These are phyloP conservation scores for Cornus kousa DNA, from an alignment of 148 eudicot species.

Conservation along the genomic window DNA sequence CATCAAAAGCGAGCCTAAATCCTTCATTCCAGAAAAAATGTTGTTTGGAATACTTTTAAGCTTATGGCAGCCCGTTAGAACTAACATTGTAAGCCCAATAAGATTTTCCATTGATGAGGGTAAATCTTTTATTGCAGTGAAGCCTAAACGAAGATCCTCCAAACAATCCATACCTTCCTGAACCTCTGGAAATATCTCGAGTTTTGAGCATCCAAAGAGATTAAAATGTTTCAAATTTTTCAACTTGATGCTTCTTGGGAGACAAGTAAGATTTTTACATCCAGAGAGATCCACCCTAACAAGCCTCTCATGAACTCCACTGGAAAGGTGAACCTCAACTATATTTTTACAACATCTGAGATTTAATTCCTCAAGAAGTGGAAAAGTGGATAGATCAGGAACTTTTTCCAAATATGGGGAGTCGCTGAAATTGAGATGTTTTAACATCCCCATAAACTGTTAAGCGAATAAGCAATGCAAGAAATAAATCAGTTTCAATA, in stretches of 20 bases:
- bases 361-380: background rate
- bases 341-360: background rate
- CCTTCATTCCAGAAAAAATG: no score
- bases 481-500: background rate
- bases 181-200: background rate
- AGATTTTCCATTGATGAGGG: no score
- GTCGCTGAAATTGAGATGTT: background rate
- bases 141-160: no score
- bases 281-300: background rate
- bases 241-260: background rate
- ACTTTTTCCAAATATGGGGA: background rate
- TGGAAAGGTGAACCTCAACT: background rate
- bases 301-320: background rate
- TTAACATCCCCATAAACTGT: background rate
- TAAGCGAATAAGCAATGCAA: background rate
- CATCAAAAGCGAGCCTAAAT: no score
- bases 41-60: no score
- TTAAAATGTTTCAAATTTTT: background rate
- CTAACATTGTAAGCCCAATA: no score
- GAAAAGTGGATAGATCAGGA: background rate
- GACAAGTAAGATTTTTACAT: background rate
- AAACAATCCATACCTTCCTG: background rate
- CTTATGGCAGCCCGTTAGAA: no score
- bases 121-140: no score
- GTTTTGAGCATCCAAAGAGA: background rate